Evolutionary conservation across 208 protist species (phyloP), one percentile per base, ranked within the genome.

Genomic region (Wallacemonas rigidus): DNA sequence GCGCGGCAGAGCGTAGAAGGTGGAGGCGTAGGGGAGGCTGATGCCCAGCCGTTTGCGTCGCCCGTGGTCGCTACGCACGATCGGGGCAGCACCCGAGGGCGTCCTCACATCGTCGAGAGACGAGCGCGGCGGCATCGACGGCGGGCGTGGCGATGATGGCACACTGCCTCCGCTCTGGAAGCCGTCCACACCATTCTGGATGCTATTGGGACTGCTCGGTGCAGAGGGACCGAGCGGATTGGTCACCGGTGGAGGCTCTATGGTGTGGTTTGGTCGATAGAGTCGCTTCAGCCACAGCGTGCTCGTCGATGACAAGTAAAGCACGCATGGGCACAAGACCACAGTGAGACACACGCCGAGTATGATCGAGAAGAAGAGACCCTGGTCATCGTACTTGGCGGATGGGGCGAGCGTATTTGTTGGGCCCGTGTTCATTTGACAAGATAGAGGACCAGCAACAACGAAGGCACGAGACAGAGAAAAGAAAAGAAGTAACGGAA

Each of bases 191-290:
- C 26, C 26, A 15, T 38, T 62, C 17, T 50, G 12, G 45, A 41
- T n/a, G 56, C 68, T 2, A 17, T 9, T 17, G 69, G 57, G 11
- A 48, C 40, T 15, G 9, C 17, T 53, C 2, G 55, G 15, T 7
- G 64, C 45, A 1, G 61, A 4, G 40, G 48, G 47, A 45, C 9
- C 26, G 8, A 17, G 1, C 54, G 8, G 17, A 35, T 11, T 15
- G 4, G 51, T 62, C 7, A 48, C 53, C 17, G 71, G 60, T 3
- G 67, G 54, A 3, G 85, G 79, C 47, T 86, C 74, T 45, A 87
- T 43, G 15, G 88, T 94, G 80, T 95, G 91, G 67, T 94, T 95
- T 2, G 85, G 65, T 3, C 91, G 69, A 76, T 91, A 95, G 51
- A 94, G 80, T 2, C 88, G 84, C 67, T 91, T 90, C 36, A 94